Evolutionary conservation across 176 grass and related monocot genomes (phyloP).

Genomic region (Cenchrus purpureus): DNA sequence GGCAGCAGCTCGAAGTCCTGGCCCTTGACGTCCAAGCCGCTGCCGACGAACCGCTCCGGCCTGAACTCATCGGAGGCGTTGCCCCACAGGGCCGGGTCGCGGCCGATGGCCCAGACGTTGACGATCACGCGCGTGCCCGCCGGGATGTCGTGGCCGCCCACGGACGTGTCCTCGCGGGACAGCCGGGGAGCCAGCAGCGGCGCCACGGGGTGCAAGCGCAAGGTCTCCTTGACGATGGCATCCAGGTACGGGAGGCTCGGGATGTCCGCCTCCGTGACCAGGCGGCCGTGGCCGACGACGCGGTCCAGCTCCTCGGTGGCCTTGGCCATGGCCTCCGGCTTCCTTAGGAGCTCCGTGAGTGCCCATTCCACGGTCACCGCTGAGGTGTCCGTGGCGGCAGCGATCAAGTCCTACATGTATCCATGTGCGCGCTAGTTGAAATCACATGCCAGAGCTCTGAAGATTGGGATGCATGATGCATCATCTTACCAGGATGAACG

Average conservation of each 20-base stretch:
- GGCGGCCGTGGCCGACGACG: slow-evolving; percentile 41
- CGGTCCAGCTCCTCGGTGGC: slow-evolving; percentile 62
- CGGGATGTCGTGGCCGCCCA: slow-evolving; percentile 50
- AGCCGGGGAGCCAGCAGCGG: slow-evolving; percentile 52
- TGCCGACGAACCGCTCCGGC: slow-evolving; percentile 55
- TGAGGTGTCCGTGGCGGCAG: slow-evolving; percentile 53
- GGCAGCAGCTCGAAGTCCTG: background rate
- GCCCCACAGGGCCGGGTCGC: slow-evolving; percentile 52
- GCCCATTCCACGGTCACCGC: slow-evolving; percentile 53
- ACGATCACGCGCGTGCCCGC: slow-evolving; percentile 50
- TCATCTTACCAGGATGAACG: slow-evolving; percentile 47
- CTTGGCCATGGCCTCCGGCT: slow-evolving; percentile 43
- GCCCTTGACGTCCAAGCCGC: background rate
- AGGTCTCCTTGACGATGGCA: slow-evolving; percentile 57
- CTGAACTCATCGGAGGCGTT: slow-evolving; percentile 49
- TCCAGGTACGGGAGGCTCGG: slow-evolving; percentile 42
- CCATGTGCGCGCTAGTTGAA: no score
- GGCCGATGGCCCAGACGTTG: slow-evolving; percentile 61
- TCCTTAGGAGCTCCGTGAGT: slow-evolving; percentile 49
- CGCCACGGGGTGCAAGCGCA: slow-evolving; percentile 57
- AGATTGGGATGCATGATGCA: no score
- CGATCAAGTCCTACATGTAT: slow-evolving; percentile 44
- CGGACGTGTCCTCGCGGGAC: slow-evolving; percentile 36
- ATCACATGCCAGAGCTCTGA: no score
- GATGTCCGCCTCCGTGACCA: slow-evolving; percentile 51